Evolutionary conservation across 768 basidiomycete genomes (phyloP), one percentile per base, ranked within the genome.

Genomic region (Strobilomyces dryophilus): DNA sequence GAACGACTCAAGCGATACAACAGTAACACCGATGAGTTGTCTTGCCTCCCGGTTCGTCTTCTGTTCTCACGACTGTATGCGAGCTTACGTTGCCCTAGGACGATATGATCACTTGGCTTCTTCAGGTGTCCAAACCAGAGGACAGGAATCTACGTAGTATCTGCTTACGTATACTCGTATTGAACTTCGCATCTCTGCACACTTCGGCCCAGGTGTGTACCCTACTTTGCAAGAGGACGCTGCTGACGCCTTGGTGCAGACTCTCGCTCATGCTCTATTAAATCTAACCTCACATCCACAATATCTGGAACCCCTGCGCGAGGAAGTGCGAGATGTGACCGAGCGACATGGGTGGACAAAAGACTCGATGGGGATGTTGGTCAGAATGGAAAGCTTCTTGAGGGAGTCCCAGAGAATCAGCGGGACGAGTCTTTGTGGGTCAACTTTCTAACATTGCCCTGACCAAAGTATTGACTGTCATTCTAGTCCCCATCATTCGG

Each of bases 381-480:
- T 66, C 53, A 71, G 71, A 58, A 59, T 75, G 50, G 76, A 77
- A 49, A 78, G 75, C 47, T 76, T 79, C 57, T 47, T 79, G 48
- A 72, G 71, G 47, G 76, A 77, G 54, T 70, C 71, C 3, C 68
- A 72, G 55, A 67, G 76, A 29, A 27, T 69, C 12, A 70, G 67
- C 7, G 69, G 70, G 10, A 64, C 72, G 20, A 69, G 59, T 36
- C 60, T 66, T 32, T 60, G 73, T 73, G 52, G 7, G 72, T 60
- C 46, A 15, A 20, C 47, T 21, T 37, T 34, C 39, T 29, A 7
- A 18, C 34, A 17, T 41, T 12, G 14, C 31, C 11, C 8, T 31
- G 21, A 11, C 12, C n/a, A 26, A 40, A 15, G 9, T 27, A 24
- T 32, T 65, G 45, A 66, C 34, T 21, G 37, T 45, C 48, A 18